Evolutionary conservation across 371 early-diverging fungal genomes (phyloP).

Genomic region (Dichotomocladium elegans): DNA sequence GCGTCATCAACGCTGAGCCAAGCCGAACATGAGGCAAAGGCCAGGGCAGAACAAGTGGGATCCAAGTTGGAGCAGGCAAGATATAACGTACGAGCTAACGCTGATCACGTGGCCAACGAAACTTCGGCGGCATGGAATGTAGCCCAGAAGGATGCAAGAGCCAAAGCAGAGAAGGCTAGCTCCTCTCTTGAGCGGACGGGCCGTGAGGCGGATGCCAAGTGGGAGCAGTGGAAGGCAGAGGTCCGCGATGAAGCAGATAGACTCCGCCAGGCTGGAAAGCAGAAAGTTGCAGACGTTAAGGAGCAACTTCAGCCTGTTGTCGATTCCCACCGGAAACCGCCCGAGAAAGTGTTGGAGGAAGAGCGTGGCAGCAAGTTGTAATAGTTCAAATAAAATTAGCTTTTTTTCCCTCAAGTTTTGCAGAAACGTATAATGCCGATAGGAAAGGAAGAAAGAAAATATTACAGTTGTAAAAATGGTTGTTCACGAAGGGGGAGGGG

Average conservation of each 20-base stretch:
- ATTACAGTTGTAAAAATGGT: too few species aligned
- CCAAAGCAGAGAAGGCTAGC: background rate
- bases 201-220: slow-evolving; percentile 2
- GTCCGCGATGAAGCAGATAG: background rate
- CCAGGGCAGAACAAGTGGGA: background rate
- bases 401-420: too few species aligned
- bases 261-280: background rate
- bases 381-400: too few species aligned
- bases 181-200: background rate
- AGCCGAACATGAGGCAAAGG: slow-evolving; percentile 8
- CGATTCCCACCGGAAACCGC: background rate
- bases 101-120: slow-evolving; percentile 1
- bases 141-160: slow-evolving; percentile 1
- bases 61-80: background rate
- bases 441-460: background rate
- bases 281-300: slow-evolving; percentile 6
- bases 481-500: too few species aligned
- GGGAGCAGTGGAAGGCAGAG: slow-evolving; percentile 6
- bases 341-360: background rate
- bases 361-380: background rate
- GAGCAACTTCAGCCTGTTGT: slow-evolving; percentile 7
- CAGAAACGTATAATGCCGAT: too few species aligned
- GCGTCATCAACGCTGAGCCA: slow-evolving; percentile 10
- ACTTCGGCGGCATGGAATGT: background rate
- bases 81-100: background rate